Evolutionary conservation across 768 basidiomycete genomes (phyloP), one percentile per base, ranked within the genome.

Genomic region (Amanita pseudoporphyria): DNA sequence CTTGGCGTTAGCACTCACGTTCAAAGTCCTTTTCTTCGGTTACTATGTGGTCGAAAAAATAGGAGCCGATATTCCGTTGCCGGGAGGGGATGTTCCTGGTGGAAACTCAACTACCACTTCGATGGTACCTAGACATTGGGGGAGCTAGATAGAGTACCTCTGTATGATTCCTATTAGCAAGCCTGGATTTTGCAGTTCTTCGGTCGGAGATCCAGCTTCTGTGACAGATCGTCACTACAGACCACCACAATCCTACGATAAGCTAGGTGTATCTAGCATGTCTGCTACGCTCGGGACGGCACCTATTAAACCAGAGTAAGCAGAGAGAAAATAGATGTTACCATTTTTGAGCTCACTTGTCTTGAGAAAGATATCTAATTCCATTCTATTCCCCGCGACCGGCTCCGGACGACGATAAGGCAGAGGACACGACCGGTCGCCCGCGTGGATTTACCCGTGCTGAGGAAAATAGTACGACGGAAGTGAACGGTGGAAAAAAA

Each of bases 1-100:
- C 58, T 79, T 79, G 1, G 84, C 69, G 2, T 67, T 97, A 51
- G 91, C 92, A 0, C 69, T 98, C 36, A 78, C 84, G 6, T 87
- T 98, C 73, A 93, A 95, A 64, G 70, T 91, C 38, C 58, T 77
- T n/a, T 79, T 79, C 58, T 79, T 79, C 67, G 71, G 66, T 53
- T 78, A 79, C 57, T 77, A 77, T 52, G 67, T 76, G 31, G 53
- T 71, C 16, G 64, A 67, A 1, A 70, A 71, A 52, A 71, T 71
- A 45, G 73, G 71, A 9, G 58, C 56, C 4, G 73, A 73, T 57
- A 60, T 70, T 18, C 60, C 67, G 5, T 53, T 73, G 19, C 73
- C 71, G 5, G 72, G 72, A n/a, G 62, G 62, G 21, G 71, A 71
- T 53, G 56, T 51, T 3, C 64, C 65, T 0, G 49, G n/a, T n/a